Evolutionary conservation across 768 basidiomycete genomes (phyloP), one percentile per base, ranked within the genome.

Genomic region (Favolaschia claudopus): DNA sequence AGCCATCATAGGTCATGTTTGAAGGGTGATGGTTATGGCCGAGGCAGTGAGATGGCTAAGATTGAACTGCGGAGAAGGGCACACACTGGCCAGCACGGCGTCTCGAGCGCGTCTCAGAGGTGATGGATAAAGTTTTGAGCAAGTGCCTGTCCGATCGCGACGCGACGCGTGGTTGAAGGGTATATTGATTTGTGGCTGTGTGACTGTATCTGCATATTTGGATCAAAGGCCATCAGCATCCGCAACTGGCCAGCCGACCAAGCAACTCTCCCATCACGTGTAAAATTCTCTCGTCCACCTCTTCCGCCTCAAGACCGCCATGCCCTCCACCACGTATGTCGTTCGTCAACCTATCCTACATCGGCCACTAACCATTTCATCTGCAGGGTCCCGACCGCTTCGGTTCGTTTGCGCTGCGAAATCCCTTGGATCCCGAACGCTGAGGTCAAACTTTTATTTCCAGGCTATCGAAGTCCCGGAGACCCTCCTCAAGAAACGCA

Each of bases 401-500:
- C 82, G 77, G 83, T 85, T 65, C 77, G 82, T 77, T 62, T 47
- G 60, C 7, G 5, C 52, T 6, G 5, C 27, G 14, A 13, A 24
- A 3, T 24, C n/a, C n/a, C n/a, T n/a, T n/a, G n/a, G n/a, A n/a
- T n/a, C n/a, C n/a, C n/a, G 36, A 53, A 45, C 39, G 40, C 44
- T 59, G 38, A 47, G 37, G 63, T 57, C 22, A 19, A 53, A 38
- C 37, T 63, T 43, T 65, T 65, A 15, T n/a, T 27, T 39, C 1
- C 59, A 94, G 92, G 87, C 89, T 73, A 89, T 97, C 76, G 92
- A 96, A 87, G 96, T 96, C 81, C 96, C 96, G 77, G 96, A 97
- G 89, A 98, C 96, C 74, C 89, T 98, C 83, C 93, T 98, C 83
- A 98, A 97, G 88, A 98, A 96, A 85, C 89, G 96, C 82, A 95